phyloP scores from a whole-genome alignment of 208 protist genomes.

The Trypanosoma melophagium region DNA sequence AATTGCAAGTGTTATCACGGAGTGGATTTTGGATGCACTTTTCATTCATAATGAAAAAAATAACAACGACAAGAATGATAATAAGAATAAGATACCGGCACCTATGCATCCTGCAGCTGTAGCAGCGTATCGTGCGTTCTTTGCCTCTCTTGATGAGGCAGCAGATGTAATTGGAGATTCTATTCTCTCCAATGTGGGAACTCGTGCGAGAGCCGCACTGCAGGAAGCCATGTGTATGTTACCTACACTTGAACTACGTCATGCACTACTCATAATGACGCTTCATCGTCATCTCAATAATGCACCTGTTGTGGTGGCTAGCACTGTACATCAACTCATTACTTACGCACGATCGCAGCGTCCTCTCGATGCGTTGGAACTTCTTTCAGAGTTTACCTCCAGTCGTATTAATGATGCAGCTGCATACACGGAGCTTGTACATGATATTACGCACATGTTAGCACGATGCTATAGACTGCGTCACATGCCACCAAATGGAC shows the following conservation, averaged over 20 bases:
- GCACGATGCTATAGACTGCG: constrained; percentile 67
- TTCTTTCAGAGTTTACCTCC: constrained; percentile 73
- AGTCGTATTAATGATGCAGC: constrained; percentile 64
- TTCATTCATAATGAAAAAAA: constrained; percentile 36
- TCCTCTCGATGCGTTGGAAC: constrained; percentile 63
- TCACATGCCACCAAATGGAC: constrained; percentile 82
- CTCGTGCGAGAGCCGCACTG: constrained; percentile 37
- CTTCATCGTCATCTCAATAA: constrained; percentile 73
- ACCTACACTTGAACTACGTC: constrained; percentile 47
- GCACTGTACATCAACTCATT: constrained; percentile 61
- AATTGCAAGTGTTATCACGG: constrained; percentile 53
- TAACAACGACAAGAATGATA: too few relatives aligned
- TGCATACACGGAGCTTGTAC: constrained; percentile 72
- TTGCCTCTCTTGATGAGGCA: constrained; percentile 61
- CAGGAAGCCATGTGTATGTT: constrained; percentile 65
- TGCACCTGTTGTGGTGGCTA: constrained; percentile 54
- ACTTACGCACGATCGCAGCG: constrained; percentile 54
- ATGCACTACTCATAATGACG: constrained; percentile 64
- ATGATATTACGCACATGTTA: constrained; percentile 53
- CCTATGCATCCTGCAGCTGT: constrained; percentile 38
- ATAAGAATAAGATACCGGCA: neutral
- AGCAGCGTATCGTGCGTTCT: constrained; percentile 63
- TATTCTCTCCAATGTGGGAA: constrained; percentile 53
- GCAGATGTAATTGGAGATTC: constrained; percentile 66
- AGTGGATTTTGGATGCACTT: constrained; percentile 42